Evolutionary conservation across 768 basidiomycete genomes (phyloP).

Genomic region (Mycena polygramma): DNA sequence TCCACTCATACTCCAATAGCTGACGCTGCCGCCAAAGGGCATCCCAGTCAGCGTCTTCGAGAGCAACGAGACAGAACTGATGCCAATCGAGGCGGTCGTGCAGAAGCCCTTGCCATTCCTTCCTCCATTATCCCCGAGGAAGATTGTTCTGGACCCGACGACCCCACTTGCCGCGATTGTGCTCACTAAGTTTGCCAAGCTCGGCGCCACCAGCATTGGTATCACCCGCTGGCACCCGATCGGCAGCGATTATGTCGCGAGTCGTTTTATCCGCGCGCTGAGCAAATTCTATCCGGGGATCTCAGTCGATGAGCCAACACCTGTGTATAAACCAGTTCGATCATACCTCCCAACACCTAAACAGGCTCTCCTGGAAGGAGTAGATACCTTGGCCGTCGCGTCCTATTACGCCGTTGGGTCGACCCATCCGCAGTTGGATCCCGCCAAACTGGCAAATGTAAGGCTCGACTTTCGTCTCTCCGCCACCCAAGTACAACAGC

Average conservation of each 20-base stretch:
- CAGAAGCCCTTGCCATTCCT: constrained; percentile 27
- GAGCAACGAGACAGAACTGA: constrained; percentile 10
- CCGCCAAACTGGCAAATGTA: constrained; percentile 2
- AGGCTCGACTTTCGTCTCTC: constrained; percentile 25
- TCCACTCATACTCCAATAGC: background rate
- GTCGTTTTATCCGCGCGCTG: constrained; percentile 22
- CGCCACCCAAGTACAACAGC: constrained; percentile 4
- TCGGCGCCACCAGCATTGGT: constrained; percentile 18
- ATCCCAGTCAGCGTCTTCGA: constrained; percentile 18
- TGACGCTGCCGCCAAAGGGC: constrained; percentile 22
- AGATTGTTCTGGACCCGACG: constrained; percentile 17
- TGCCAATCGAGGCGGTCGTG: constrained; percentile 22
- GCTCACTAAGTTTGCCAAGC: constrained; percentile 23
- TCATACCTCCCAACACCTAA: constrained; percentile 13
- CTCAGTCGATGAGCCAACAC: constrained; percentile 4
- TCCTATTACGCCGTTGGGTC: constrained; percentile 11
- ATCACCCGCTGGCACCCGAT: constrained; percentile 29
- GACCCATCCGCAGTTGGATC: constrained; percentile 15
- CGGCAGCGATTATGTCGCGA: constrained; percentile 30
- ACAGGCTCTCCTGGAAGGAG: background rate
- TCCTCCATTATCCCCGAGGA: constrained; percentile 8
- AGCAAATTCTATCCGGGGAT: constrained; percentile 14
- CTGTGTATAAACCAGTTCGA: constrained; percentile 13
- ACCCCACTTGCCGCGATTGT: constrained; percentile 21
- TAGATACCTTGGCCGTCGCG: constrained; percentile 22